Conservation (phyloP, 2,329 filamentous ascomycete genomes). For the Xylogone sp. region DNA sequence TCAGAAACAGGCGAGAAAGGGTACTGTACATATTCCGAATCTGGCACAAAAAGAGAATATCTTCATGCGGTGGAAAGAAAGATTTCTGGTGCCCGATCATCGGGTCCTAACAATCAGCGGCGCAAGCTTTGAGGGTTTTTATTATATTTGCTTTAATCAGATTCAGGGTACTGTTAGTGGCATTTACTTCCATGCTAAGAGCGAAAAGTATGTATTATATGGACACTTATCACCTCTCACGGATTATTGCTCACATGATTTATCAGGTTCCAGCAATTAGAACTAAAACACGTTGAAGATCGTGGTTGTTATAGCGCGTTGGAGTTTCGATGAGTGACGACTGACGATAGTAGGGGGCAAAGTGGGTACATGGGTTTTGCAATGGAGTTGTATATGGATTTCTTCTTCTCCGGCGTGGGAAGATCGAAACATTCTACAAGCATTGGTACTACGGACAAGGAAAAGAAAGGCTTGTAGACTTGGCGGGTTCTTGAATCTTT, state of each 20-base stretch:
- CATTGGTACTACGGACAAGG: background rate
- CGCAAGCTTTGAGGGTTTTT: constrained; percentile 97
- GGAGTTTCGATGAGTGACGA: constrained; percentile 73
- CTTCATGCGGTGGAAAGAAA: constrained; percentile 99
- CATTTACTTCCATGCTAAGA: constrained; percentile 97
- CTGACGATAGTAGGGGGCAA: constrained; percentile 15
- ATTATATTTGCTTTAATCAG: constrained; percentile 99
- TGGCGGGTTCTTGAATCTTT: background rate
- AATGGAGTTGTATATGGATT: background rate
- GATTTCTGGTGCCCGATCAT: constrained; percentile 94
- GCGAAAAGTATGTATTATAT: constrained; percentile 73
- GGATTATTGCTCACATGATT: constrained; percentile 9
- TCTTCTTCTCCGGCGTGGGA: background rate
- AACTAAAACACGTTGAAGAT: constrained; percentile 84
- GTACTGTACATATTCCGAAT: constrained; percentile 61
- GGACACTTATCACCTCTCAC: background rate
- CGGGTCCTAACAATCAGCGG: constrained; percentile 85
- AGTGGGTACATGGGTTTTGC: background rate
- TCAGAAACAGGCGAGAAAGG: constrained; percentile 52
- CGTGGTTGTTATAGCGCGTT: constrained; percentile 78
- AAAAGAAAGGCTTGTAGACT: background rate
- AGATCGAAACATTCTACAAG: background rate
- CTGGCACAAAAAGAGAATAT: constrained; percentile 79
- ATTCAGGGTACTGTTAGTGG: constrained; percentile 80
- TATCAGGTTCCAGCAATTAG: constrained; percentile 82